Percentiles rank a stretch among this genome's conserved stretches.
Evolutionary conservation across 257 asterid genomes (phyloP).

Genomic region (Penstemon davidsonii): DNA sequence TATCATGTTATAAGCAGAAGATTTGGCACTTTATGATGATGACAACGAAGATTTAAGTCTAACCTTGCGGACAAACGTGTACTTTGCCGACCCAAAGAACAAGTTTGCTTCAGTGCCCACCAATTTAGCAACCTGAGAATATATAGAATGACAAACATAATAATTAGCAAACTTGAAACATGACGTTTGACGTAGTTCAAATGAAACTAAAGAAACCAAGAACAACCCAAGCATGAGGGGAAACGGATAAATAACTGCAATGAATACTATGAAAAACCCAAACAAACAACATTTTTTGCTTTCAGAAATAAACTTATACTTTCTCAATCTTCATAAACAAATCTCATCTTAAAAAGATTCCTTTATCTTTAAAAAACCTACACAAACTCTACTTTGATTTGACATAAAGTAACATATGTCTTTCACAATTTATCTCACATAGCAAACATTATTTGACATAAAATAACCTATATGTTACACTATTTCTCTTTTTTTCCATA

Average conservation of each 20-base stretch:
- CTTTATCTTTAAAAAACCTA: no score
- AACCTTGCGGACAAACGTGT: constrained; percentile 65
- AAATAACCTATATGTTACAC: no score
- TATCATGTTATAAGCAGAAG: constrained; percentile 17
- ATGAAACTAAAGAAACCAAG: not conserved
- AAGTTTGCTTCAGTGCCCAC: constrained; percentile 33
- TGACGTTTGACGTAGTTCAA: not conserved
- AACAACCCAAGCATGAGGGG: constrained; percentile 1
- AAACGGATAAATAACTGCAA: not conserved
- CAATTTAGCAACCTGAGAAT: constrained; percentile 38
- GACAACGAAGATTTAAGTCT: constrained; percentile 20
- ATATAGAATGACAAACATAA: not conserved
- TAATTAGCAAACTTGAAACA: not conserved
- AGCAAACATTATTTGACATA: no score
- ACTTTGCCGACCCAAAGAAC: constrained; percentile 41
- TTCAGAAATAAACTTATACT: no score
- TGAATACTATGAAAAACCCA: not conserved
- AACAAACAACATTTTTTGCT: no score
- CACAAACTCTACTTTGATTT: no score
- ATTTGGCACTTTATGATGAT: constrained; percentile 16
- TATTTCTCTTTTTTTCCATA: no score
- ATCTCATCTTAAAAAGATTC: no score
- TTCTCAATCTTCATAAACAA: no score
- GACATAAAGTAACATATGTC: no score
- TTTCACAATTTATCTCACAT: no score